Base-by-base conservation (phyloP, 176 grass and related monocot species). In the Triticum timopheevii region DNA sequence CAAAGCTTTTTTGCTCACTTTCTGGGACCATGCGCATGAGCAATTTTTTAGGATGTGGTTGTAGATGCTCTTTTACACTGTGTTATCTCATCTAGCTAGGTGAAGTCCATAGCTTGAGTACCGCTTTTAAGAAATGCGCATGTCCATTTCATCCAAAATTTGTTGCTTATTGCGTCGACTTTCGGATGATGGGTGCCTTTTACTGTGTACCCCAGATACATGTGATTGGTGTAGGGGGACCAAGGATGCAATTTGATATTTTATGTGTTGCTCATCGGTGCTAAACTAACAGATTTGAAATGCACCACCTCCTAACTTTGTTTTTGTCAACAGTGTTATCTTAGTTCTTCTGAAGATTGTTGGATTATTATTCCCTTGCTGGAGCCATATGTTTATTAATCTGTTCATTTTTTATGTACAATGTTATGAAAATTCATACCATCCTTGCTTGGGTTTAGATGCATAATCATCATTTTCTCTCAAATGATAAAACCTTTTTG, bases 31-130 rank as follows among this genome's bases (percentile, higher is more conserved):
- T 82, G 64, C 38, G 23, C 40, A 13, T 47, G n/a, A 84, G 31
- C 36, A 81, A 39, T 72, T 5, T 91, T 84, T 56, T 34, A 35
- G 71, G 64, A 82, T 85, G 31, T 65, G 50, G 16, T 17, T 54
- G 50, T 54, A 19, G 50, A 54, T 54, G 50, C 50, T 54, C 50
- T 54, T 82, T 52, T 82, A 75, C 61, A 75, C 31, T 52, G 27
- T 77, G 33, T 6, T 81, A 88, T 85, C 17, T 58, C 80, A 78
- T 79, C 67, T 85, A 65, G 82, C 42, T 91, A 78, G 86, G 39
- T 65, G 34, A 45, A 23, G 19, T 52, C 8, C 54, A 81, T 38
- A 82, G 40, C 78, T 82, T 72, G 70, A 70, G 77, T 58, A 61
- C 39, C 77, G 30, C 72, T 70, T 88, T 91, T 84, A 65, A 85